Evolutionary conservation across 306 rosid species (phyloP), one percentile per base, ranked within the genome.

Genomic region (Glycyrrhiza uralensis): DNA sequence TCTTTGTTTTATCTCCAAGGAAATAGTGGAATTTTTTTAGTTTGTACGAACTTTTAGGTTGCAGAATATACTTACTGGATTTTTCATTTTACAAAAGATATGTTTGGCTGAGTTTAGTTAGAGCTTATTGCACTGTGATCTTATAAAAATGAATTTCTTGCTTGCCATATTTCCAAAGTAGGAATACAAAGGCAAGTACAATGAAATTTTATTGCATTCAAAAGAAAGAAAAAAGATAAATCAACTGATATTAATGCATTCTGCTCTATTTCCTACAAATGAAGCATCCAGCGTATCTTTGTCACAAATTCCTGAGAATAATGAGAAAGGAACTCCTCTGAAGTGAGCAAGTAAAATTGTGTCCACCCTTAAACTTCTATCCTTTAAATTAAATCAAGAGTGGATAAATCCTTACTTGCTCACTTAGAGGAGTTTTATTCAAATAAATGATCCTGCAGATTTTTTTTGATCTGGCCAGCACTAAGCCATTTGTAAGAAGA

Each of bases 401-500:
- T 61, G 23, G 32, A 61, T 61, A 36, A 20, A 61, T 61, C 2
- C 9, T 61, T 36, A 19, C 68, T 39, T 39, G 46, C 5, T 36
- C 49, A 36, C 47, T 20, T 61, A 36, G 19, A 61, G 32, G 49
- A 18, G 12, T 11, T 15, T 35, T 19, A 24, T 61, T 38, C 68
- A 36, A 61, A n/a, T 58, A 78, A 15, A 54, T 69, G 46, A 71
- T 78, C 49, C 78, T 76, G 64, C 62, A 66, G 23, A 80, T 75
- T 66, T 77, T n/a, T 87, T 76, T 66, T 80, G 14, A 55, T 76
- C 68, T 78, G 80, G 67, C 74, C 75, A 8, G 87, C 76, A 32
- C 84, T 77, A 60, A 77, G 74, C 36, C 83, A 82, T 46, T 65
- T 79, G 56, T 76, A 68, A 11, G 56, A 71, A 35, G 77, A 35